Percentiles rank a stretch among this genome's conserved stretches.
Evolutionary conservation across 2,329 filamentous ascomycete species (phyloP).

Genomic region (Mycosphaerelloides madeirae): DNA sequence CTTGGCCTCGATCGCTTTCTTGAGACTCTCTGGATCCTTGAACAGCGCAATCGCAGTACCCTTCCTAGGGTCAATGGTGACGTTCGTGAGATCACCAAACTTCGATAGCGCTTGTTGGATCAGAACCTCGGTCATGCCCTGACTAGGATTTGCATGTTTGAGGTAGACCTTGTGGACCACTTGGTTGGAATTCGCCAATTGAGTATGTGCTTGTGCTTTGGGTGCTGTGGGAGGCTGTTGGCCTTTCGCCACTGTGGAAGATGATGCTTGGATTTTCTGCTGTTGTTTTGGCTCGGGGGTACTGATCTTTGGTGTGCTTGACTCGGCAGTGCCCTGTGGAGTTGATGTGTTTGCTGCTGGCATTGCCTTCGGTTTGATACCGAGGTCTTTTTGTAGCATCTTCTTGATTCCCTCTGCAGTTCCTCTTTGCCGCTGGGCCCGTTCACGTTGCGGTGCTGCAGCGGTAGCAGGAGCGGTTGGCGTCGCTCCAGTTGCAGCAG

Average conservation of each 20-base stretch:
- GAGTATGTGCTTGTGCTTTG: conserved; percentile 26
- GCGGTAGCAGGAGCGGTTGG: conserved; percentile 16
- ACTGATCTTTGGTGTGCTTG: conserved; percentile 26
- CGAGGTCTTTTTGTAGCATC: conserved; percentile 60
- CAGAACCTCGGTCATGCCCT: conserved; percentile 80
- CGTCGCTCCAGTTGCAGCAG: conserved; percentile 44
- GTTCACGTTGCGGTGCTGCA: conserved; percentile 5
- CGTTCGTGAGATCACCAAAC: conserved; percentile 70
- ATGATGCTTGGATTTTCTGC: conserved; percentile 16
- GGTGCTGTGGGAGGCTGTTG: conserved; percentile 29
- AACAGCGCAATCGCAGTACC: conserved; percentile 94
- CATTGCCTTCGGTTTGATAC: conserved; percentile 43
- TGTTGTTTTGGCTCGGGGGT: not conserved
- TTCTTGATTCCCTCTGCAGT: conserved; percentile 38
- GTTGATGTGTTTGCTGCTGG: conserved; percentile 13
- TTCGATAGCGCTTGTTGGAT: conserved; percentile 68
- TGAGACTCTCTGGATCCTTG: conserved; percentile 63
- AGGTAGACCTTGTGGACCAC: conserved; percentile 47
- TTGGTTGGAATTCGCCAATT: conserved; percentile 33
- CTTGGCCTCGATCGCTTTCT: conserved; percentile 75
- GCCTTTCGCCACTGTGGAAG: conserved; percentile 14
- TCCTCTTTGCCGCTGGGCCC: conserved; percentile 26
- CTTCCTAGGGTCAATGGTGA: conserved; percentile 92
- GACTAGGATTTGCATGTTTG: conserved; percentile 68
- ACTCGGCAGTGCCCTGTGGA: conserved; percentile 19